phyloP scores from a whole-genome alignment of 768 basidiomycete genomes.

The Termitomyces sp. region DNA sequence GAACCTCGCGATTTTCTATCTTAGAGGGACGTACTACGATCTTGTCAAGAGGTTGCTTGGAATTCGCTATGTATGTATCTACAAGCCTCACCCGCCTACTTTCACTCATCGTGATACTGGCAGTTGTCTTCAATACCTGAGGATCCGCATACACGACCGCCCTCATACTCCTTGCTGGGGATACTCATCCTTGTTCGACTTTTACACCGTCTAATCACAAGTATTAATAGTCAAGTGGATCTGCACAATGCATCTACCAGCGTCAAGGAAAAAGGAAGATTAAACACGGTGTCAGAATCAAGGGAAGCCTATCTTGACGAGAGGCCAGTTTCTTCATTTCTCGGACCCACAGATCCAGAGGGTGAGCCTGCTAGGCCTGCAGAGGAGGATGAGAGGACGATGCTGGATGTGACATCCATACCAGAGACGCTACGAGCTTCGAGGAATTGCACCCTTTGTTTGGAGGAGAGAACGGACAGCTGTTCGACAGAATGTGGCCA shows the following conservation, averaged over 20 bases:
- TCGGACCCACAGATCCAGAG: slow-evolving; percentile 50
- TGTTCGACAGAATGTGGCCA: slow-evolving; percentile 88
- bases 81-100: not conserved
- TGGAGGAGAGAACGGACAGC: slow-evolving; percentile 81
- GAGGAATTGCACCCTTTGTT: slow-evolving; percentile 77
- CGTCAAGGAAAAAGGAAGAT: slow-evolving; percentile 33
- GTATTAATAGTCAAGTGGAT: slow-evolving; percentile 31
- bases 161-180: slow-evolving; percentile 85
- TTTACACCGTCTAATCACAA: slow-evolving; percentile 52
- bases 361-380: slow-evolving; percentile 51
- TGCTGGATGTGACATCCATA: slow-evolving; percentile 57
- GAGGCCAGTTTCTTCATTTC: slow-evolving; percentile 53
- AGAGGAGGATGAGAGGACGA: slow-evolving; percentile 68
- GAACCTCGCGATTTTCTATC: slow-evolving; percentile 80
- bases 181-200: slow-evolving; percentile 66
- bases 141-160: slow-evolving; percentile 69
- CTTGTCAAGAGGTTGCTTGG: slow-evolving; percentile 63
- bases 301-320: slow-evolving; percentile 53
- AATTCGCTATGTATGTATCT: slow-evolving; percentile 59
- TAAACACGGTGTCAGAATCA: slow-evolving; percentile 17
- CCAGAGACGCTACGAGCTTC: slow-evolving; percentile 48
- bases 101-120: not conserved
- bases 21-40: slow-evolving; percentile 78
- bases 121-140: slow-evolving; percentile 75
- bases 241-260: slow-evolving; percentile 1